These are phyloP conservation scores for Penicillium sp. DNA, from an alignment of 2,329 filamentous ascomycete species.

Conservation along the genomic window DNA sequence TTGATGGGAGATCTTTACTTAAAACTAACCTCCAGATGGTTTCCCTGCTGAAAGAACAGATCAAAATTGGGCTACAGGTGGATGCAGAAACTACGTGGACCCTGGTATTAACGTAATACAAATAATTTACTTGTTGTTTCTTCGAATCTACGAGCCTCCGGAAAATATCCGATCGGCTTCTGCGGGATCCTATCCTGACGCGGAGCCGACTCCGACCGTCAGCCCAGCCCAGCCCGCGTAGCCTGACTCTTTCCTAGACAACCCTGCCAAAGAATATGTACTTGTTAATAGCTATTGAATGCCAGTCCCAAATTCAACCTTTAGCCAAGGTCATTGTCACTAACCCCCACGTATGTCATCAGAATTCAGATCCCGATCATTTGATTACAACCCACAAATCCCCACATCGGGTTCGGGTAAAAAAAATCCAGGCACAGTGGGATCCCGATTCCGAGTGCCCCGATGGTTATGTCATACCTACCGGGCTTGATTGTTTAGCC, in stretches of 20 bases:
- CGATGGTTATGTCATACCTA: neutral
- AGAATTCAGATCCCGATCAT: neutral
- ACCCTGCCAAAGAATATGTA: neutral
- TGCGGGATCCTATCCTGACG: neutral
- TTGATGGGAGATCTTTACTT: neutral
- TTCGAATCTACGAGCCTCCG: neutral
- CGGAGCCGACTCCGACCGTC: constrained; percentile 3
- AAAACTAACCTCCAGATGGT: neutral
- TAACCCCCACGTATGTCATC: neutral
- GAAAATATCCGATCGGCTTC: neutral
- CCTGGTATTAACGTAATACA: neutral
- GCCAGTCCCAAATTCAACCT: neutral
- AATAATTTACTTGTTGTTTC: neutral
- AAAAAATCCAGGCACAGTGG: constrained; percentile 2
- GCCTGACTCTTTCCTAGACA: neutral
- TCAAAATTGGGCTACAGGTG: neutral
- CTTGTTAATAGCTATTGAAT: neutral
- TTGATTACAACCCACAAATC: neutral
- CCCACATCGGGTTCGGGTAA: constrained; percentile 11
- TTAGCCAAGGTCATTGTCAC: neutral
- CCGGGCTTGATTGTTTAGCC: constrained; percentile 1
- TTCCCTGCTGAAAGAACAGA: neutral
- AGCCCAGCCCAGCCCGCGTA: neutral
- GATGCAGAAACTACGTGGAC: neutral
- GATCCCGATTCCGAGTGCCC: constrained; percentile 52